Conservation (phyloP, 2,329 filamentous ascomycete species). For the Ceratocystis variospora region DNA sequence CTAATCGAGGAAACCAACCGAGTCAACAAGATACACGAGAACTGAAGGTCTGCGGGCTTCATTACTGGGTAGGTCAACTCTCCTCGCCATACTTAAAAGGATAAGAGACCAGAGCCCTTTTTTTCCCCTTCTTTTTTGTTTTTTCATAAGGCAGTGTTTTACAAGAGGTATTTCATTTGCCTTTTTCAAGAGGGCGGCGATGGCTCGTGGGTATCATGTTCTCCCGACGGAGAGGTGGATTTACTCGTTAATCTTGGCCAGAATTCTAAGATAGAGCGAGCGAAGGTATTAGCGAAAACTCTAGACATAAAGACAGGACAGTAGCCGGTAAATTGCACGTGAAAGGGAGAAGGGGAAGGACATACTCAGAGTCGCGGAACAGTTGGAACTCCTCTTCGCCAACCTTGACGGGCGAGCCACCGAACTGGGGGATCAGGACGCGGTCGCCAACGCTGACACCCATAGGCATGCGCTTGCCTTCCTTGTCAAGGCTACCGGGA, state of each 20-base stretch:
- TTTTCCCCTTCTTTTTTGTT: not conserved
- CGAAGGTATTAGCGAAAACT: not conserved
- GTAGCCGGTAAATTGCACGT: not conserved
- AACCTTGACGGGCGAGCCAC: constrained; percentile 90
- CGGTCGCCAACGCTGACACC: constrained; percentile 74
- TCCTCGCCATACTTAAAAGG: constrained; percentile 17
- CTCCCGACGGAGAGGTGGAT: not conserved
- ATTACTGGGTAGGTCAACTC: not conserved
- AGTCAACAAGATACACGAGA: constrained; percentile 13
- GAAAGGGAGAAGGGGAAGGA: constrained; percentile 24
- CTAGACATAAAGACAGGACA: not conserved
- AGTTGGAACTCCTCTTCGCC: constrained; percentile 93
- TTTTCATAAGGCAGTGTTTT: not conserved
- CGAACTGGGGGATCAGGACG: constrained; percentile 93
- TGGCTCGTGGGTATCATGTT: constrained; percentile 15
- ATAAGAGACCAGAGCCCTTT: constrained; percentile 18
- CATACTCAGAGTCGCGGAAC: constrained; percentile 97
- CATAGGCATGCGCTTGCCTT: constrained; percentile 77
- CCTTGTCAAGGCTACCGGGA: constrained; percentile 72
- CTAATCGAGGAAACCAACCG: not conserved
- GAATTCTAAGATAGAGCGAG: constrained; percentile 47
- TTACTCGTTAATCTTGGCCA: constrained; percentile 98
- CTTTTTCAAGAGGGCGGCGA: not conserved
- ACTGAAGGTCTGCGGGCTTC: not conserved
- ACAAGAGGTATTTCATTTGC: not conserved